phyloP scores from a whole-genome alignment of 768 basidiomycete species.

The Coprinellus aureogranulatus region DNA sequence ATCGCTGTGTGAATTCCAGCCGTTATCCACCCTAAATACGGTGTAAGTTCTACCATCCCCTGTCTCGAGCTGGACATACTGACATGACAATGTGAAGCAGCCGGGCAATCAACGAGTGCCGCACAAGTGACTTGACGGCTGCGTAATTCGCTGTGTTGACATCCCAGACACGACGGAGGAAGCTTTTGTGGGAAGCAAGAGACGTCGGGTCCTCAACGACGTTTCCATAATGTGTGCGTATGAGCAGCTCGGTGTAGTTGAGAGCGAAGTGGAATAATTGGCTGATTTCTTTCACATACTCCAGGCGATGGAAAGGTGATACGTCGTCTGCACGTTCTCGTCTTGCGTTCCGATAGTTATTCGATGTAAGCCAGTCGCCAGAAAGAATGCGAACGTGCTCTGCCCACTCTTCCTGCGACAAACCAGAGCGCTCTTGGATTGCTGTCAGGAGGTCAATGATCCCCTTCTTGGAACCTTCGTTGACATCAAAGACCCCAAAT shows the following conservation, averaged over 20 bases:
- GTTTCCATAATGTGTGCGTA: slow-evolving; percentile 21
- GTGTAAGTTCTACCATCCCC: neutral
- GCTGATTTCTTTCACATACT: slow-evolving; percentile 19
- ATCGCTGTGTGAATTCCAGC: neutral
- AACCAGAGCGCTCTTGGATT: neutral
- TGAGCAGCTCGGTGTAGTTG: slow-evolving; percentile 21
- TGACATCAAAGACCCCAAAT: slow-evolving; percentile 27
- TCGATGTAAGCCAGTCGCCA: slow-evolving; percentile 30
- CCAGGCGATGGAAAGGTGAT: slow-evolving; percentile 19
- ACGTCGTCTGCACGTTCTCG: slow-evolving; percentile 22
- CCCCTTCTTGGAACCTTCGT: slow-evolving; percentile 25
- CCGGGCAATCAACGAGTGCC: slow-evolving; percentile 26
- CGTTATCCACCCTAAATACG: neutral
- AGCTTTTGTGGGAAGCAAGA: slow-evolving; percentile 24
- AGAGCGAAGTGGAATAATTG: slow-evolving; percentile 25
- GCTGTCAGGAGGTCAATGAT: slow-evolving; percentile 12
- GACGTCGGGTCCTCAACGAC: slow-evolving; percentile 20
- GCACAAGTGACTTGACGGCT: slow-evolving; percentile 23
- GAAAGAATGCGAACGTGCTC: slow-evolving; percentile 19
- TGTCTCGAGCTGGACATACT: neutral
- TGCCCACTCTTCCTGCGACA: neutral
- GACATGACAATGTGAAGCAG: slow-evolving; percentile 23
- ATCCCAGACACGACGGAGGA: slow-evolving; percentile 25
- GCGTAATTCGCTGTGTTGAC: slow-evolving; percentile 27
- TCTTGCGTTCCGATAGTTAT: slow-evolving; percentile 22